Percentiles rank a stretch among this genome's conserved stretches.
phyloP scores from a whole-genome alignment of 2,329 filamentous ascomycete genomes.

The Aspergillus pseudoviridinutans region DNA sequence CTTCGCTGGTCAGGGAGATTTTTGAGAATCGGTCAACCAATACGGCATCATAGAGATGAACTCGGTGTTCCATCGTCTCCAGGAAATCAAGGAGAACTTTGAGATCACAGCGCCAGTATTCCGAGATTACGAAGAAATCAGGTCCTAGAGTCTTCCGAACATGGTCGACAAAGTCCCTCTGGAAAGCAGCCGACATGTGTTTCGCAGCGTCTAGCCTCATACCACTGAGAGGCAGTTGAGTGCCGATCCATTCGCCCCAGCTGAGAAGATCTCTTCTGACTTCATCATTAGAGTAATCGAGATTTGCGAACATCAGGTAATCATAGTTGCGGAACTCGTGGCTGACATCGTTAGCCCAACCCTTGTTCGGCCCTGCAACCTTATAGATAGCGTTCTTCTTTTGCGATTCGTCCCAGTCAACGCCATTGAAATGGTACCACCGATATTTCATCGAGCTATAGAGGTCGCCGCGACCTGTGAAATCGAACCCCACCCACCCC shows the following conservation, averaged over 20 bases:
- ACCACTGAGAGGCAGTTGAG: conserved; percentile 58
- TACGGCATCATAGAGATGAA: conserved; percentile 64
- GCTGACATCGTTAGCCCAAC: conserved; percentile 61
- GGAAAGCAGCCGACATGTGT: conserved; percentile 66
- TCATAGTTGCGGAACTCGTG: conserved; percentile 64
- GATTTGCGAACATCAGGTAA: conserved; percentile 68
- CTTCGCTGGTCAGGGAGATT: conserved; percentile 53
- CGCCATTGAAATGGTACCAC: conserved; percentile 65
- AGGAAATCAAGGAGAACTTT: conserved; percentile 56
- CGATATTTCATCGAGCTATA: conserved; percentile 63
- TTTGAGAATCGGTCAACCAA: conserved; percentile 64
- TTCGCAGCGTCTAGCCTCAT: conserved; percentile 70
- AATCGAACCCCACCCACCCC: conserved; percentile 65
- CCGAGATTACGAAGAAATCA: conserved; percentile 63
- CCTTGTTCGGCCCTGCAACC: conserved; percentile 59
- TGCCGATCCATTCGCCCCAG: conserved; percentile 66
- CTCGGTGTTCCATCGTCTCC: conserved; percentile 54
- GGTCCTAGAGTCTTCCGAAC: conserved; percentile 50
- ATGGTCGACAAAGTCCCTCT: conserved; percentile 59
- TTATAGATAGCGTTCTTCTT: conserved; percentile 62
- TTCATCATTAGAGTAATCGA: conserved; percentile 63
- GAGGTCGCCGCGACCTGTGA: conserved; percentile 55
- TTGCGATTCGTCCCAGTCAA: conserved; percentile 59
- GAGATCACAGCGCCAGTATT: conserved; percentile 63
- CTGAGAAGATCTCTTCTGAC: conserved; percentile 61